These are phyloP conservation scores for Fraxinus quadrangulata DNA, from an alignment of 257 asterid species.

Conservation along the genomic window DNA sequence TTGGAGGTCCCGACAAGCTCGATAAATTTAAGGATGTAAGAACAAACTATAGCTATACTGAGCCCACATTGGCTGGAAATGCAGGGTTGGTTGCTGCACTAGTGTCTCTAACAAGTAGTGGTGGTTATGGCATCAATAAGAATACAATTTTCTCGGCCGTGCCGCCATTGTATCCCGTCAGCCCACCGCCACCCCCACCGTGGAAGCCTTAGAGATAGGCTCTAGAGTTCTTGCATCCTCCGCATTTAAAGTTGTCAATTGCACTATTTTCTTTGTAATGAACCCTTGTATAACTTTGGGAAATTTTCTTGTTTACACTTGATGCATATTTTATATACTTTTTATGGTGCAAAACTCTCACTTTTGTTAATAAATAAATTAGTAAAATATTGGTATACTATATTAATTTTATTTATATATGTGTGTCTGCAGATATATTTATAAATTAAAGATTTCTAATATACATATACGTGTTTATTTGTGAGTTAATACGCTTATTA, in stretches of 20 bases:
- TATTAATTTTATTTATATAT: too few relatives aligned
- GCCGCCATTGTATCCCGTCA: conserved; percentile 63
- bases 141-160: conserved; percentile 70
- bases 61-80: conserved; percentile 86
- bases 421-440: too few relatives aligned
- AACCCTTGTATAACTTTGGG: not conserved
- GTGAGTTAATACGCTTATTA: too few relatives aligned
- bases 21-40: conserved; percentile 71
- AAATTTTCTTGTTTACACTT: too few relatives aligned
- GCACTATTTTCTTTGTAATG: not conserved
- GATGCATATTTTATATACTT: too few relatives aligned
- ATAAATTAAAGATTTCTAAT: too few relatives aligned
- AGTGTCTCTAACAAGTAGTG: conserved; percentile 65
- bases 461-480: too few relatives aligned
- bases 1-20: conserved; percentile 80
- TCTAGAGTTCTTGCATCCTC: not conserved
- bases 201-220: conserved; percentile 60
- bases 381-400: not conserved
- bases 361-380: too few relatives aligned
- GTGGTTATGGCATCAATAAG: conserved; percentile 57
- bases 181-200: conserved; percentile 88
- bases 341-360: too few relatives aligned
- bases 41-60: conserved; percentile 65
- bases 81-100: conserved; percentile 91
- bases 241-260: not conserved